Conservation (phyloP, 1,284 basidiomycete genomes). For the Sphagnurus paluster region DNA sequence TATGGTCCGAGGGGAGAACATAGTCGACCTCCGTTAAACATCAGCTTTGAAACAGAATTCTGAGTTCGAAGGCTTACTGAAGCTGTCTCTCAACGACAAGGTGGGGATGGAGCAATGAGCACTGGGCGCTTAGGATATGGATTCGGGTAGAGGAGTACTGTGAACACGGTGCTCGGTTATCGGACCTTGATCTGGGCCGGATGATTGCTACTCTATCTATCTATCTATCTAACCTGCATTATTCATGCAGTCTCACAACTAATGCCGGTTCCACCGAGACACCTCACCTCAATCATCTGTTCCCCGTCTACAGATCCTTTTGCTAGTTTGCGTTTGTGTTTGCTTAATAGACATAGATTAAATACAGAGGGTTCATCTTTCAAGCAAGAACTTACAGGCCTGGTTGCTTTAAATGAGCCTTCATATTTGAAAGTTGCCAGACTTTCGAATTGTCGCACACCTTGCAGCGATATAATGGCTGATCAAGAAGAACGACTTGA, state of each 20-base stretch:
- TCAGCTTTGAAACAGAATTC: constrained; percentile 16
- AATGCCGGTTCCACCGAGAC: constrained; percentile 3
- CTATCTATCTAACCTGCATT: no score
- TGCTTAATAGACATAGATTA: background rate
- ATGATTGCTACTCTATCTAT: no score
- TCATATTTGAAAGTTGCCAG: background rate
- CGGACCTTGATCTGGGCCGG: no score
- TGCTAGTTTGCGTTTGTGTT: background rate
- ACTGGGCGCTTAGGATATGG: no score
- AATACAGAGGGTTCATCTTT: no score
- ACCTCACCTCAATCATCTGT: background rate
- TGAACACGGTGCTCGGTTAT: no score
- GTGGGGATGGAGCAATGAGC: no score
- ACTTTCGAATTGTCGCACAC: background rate
- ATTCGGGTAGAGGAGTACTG: no score
- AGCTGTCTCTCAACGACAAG: background rate
- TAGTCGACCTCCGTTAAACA: constrained; percentile 4
- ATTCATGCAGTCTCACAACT: no score
- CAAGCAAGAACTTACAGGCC: no score
- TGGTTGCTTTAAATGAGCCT: no score
- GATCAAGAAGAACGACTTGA: background rate
- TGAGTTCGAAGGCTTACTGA: constrained; percentile 2
- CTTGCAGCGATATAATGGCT: background rate
- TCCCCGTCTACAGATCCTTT: background rate
- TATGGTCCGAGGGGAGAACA: constrained; percentile 9